phyloP scores from a whole-genome alignment of 2,329 filamentous ascomycete genomes.

The Exophiala bonariae region DNA sequence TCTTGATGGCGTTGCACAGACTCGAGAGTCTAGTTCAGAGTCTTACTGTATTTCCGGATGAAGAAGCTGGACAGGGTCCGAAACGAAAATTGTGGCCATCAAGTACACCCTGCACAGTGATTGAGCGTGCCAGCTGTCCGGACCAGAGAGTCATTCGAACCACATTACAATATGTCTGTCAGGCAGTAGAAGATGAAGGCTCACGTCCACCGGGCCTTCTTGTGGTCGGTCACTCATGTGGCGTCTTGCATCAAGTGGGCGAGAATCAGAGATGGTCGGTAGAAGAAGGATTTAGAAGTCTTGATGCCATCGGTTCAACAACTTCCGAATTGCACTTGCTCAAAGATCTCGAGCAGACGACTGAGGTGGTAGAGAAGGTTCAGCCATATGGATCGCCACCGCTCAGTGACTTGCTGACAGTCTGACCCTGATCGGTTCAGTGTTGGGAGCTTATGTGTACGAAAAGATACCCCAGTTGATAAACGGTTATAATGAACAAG shows the following conservation, averaged over 20 bases:
- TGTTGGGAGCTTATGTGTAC: no score
- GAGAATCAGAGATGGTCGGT: constrained; percentile 72
- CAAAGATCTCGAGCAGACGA: constrained; percentile 15
- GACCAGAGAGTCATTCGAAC: constrained; percentile 92
- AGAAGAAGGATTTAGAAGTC: constrained; percentile 79
- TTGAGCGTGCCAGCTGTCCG: constrained; percentile 89
- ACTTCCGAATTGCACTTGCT: constrained; percentile 14
- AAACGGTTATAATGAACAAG: no score
- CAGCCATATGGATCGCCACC: no score
- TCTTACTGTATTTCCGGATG: constrained; percentile 50
- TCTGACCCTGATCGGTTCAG: no score
- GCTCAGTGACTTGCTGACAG: no score
- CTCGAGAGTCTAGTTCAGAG: constrained; percentile 72
- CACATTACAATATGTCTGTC: constrained; percentile 74
- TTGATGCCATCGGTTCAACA: constrained; percentile 50
- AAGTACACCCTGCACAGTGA: constrained; percentile 83
- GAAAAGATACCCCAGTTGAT: no score
- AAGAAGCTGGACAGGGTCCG: constrained; percentile 23
- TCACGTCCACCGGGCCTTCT: constrained; percentile 85
- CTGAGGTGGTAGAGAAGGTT: no score
- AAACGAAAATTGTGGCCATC: constrained; percentile 60
- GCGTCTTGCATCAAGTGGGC: constrained; percentile 65
- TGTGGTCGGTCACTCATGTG: constrained; percentile 81
- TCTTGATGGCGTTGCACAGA: constrained; percentile 92
- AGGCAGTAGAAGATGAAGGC: constrained; percentile 84